A percentile compares a stretch with the other conserved stretches of the same genome.
These are phyloP conservation scores for Clonostachys rhizophaga DNA, from an alignment of 2,329 filamentous ascomycete species.

Conservation along the genomic window DNA sequence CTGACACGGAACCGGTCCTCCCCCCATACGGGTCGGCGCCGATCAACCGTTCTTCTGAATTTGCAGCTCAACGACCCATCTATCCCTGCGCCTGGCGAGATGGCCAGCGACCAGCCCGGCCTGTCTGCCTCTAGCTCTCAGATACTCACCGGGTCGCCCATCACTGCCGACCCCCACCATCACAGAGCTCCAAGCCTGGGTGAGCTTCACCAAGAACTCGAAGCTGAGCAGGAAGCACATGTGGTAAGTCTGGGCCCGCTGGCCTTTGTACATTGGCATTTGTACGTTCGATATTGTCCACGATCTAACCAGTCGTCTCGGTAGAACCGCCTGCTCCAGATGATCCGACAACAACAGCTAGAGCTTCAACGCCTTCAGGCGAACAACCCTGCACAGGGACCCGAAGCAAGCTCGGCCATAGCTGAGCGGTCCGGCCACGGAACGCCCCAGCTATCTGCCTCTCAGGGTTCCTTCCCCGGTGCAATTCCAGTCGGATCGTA, in stretches of 20 bases:
- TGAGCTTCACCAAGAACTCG: constrained; percentile 74
- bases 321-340: constrained; percentile 69
- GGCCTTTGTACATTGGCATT: background rate
- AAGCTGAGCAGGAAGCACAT: constrained; percentile 75
- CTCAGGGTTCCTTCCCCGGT: constrained; percentile 21
- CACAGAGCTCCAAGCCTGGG: constrained; percentile 65
- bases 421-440: constrained; percentile 37
- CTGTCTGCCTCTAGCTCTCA: constrained; percentile 33
- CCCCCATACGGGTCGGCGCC: constrained; percentile 50
- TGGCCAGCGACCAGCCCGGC: constrained; percentile 42
- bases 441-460: constrained; percentile 23
- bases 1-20: constrained; percentile 34
- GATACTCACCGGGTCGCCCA: constrained; percentile 41
- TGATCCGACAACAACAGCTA: constrained; percentile 73
- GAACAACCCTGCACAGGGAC: constrained; percentile 25
- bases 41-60: constrained; percentile 69
- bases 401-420: constrained; percentile 44
- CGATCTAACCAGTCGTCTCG: constrained; percentile 4
- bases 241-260: constrained; percentile 46
- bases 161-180: constrained; percentile 50
- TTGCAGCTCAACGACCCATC: constrained; percentile 68
- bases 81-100: constrained; percentile 64
- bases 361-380: constrained; percentile 60
- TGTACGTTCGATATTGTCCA: background rate
- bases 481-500: constrained; percentile 31